Percentiles rank a stretch among this genome's conserved stretches.
Conservation (phyloP, 768 basidiomycete genomes). For the Tephrocybe sp. region DNA sequence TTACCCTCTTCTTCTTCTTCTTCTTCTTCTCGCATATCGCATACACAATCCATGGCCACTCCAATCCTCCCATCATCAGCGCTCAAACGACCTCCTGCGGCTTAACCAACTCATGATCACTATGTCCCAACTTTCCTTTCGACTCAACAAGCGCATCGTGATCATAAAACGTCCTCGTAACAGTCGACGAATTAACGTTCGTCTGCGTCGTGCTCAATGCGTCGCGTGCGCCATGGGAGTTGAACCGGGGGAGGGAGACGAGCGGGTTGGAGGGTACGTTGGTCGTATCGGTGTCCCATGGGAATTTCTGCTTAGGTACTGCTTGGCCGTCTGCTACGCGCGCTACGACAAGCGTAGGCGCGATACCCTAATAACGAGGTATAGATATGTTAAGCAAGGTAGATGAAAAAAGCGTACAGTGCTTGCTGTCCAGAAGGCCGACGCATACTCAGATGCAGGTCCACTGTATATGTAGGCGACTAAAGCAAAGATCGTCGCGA, state of each 20-base stretch:
- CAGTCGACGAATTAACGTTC: background rate
- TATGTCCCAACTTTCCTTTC: background rate
- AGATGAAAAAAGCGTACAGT: constrained; percentile 3
- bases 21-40: too few species aligned
- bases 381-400: background rate
- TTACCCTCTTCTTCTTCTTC: too few species aligned
- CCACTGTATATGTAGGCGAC: constrained; percentile 8
- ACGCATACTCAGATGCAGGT: constrained; percentile 9
- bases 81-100: constrained; percentile 2
- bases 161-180: background rate
- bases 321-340: constrained; percentile 14
- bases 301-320: constrained; percentile 5
- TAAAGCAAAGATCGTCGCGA: constrained; percentile 14
- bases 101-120: background rate
- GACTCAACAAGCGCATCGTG: background rate
- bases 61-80: too few species aligned
- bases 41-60: too few species aligned
- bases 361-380: constrained; percentile 9
- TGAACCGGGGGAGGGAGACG: constrained; percentile 5
- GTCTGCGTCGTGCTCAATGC: background rate
- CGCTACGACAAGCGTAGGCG: constrained; percentile 14
- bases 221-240: background rate
- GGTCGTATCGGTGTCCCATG: constrained; percentile 4
- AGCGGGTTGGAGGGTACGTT: background rate
- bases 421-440: constrained; percentile 11